These are phyloP conservation scores for Umbelopsis isabellina DNA, from an alignment of 192 early-diverging fungal genomes.

Conservation along the genomic window DNA sequence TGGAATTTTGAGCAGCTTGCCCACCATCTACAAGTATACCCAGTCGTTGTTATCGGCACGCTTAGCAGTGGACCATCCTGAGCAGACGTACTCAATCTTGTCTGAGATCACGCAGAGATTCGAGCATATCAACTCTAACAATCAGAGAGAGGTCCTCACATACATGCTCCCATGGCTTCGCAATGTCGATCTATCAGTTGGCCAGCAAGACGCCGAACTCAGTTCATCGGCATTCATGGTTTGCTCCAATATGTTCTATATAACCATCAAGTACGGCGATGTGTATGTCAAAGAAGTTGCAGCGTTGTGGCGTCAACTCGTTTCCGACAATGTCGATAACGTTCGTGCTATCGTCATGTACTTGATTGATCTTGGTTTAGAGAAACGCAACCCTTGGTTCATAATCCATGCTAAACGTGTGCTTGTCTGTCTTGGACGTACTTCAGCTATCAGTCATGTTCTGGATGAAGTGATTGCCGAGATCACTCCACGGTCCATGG, in stretches of 20 bases:
- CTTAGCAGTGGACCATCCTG: conserved; percentile 65
- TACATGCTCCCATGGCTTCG: conserved; percentile 84
- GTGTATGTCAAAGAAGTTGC: conserved; percentile 77
- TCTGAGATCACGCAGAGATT: conserved; percentile 78
- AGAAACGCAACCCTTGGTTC: conserved; percentile 79
- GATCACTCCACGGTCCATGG: conserved; percentile 74
- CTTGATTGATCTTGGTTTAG: conserved; percentile 70
- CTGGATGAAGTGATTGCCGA: conserved; percentile 66
- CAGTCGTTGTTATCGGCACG: conserved; percentile 71
- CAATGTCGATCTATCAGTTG: conserved; percentile 65
- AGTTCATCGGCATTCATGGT: conserved; percentile 57
- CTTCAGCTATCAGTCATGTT: conserved; percentile 57
- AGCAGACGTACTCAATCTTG: conserved; percentile 69
- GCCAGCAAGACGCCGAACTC: conserved; percentile 48
- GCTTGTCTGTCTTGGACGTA: conserved; percentile 73
- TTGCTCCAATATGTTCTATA: conserved; percentile 77
- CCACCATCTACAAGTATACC: conserved; percentile 79
- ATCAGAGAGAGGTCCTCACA: conserved; percentile 70
- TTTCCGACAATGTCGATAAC: conserved; percentile 60
- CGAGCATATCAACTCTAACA: conserved; percentile 58
- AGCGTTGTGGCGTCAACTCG: conserved; percentile 75
- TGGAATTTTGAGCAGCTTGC: conserved; percentile 69
- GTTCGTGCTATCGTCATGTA: conserved; percentile 70
- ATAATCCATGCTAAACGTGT: conserved; percentile 80
- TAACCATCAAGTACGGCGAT: conserved; percentile 83